Percentiles rank a stretch among this genome's conserved stretches.
phyloP scores from a whole-genome alignment of 805 yeast species.

The Candida oleophila region DNA sequence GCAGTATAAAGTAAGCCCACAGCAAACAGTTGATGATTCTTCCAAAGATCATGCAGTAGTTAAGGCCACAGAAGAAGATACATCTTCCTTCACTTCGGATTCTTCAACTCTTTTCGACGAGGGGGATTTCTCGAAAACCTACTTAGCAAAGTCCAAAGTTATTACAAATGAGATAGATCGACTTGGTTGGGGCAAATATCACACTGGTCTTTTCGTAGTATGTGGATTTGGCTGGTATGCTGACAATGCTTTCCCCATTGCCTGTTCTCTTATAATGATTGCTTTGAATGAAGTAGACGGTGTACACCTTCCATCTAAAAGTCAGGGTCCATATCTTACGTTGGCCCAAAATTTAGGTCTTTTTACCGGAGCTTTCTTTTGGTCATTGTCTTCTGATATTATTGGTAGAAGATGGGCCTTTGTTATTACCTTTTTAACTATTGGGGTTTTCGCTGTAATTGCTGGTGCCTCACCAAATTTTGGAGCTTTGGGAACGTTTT shows the following conservation, averaged over 20 bases:
- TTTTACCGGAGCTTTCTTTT: slow-evolving; percentile 27
- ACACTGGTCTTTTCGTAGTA: slow-evolving; percentile 48
- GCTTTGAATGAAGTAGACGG: slow-evolving; percentile 32
- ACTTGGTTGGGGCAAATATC: slow-evolving; percentile 46
- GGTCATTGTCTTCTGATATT: slow-evolving; percentile 30
- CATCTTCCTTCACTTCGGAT: not conserved
- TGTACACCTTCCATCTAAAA: slow-evolving; percentile 22
- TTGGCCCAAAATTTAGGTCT: slow-evolving; percentile 45
- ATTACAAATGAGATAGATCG: slow-evolving; percentile 30
- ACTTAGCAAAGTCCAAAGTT: slow-evolving; percentile 21
- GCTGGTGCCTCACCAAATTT: slow-evolving; percentile 31
- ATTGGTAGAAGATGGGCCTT: slow-evolving; percentile 32
- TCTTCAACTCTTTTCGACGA: slow-evolving; percentile 4
- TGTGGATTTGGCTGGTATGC: slow-evolving; percentile 61
- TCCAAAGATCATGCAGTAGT: not conserved
- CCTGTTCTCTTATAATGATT: slow-evolving; percentile 30
- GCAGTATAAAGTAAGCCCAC: not conserved
- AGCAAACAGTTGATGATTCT: not conserved
- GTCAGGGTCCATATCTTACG: slow-evolving; percentile 34
- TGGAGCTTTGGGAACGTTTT: slow-evolving; percentile 26
- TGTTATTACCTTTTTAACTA: slow-evolving; percentile 25
- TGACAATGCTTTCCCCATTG: slow-evolving; percentile 42
- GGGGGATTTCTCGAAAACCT: slow-evolving; percentile 9
- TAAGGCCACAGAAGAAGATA: not conserved
- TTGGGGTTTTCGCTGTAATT: slow-evolving; percentile 24